Percentiles rank a stretch among this genome's conserved stretches.
Evolutionary conservation across 2,329 filamentous ascomycete genomes (phyloP).

Genomic region (Aureobasidium lini): DNA sequence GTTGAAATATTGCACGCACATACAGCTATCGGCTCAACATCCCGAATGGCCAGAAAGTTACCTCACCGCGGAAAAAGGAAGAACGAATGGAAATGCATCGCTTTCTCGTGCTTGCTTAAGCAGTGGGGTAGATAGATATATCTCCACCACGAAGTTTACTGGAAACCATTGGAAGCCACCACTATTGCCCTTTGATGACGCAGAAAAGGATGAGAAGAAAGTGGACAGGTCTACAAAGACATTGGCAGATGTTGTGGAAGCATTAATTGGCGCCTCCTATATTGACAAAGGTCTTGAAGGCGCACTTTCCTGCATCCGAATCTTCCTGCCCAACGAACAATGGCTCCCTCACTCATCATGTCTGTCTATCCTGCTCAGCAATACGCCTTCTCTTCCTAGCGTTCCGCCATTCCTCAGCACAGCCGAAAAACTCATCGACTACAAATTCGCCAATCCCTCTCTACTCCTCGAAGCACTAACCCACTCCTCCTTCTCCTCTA

Average conservation of each 20-base stretch:
- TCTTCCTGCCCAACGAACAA: constrained; percentile 54
- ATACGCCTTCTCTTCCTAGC: background rate
- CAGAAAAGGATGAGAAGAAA: constrained; percentile 23
- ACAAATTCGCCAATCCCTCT: constrained; percentile 60
- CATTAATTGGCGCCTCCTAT: constrained; percentile 70
- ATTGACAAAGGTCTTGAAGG: constrained; percentile 59
- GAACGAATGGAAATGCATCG: constrained; percentile 55
- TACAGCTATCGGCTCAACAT: constrained; percentile 56
- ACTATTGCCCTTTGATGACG: constrained; percentile 38
- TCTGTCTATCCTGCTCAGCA: background rate
- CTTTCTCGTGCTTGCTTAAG: constrained; percentile 59
- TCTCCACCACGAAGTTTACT: constrained; percentile 61
- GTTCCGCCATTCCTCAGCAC: background rate
- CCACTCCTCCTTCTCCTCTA: constrained; percentile 55
- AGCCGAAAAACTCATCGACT: constrained; percentile 61
- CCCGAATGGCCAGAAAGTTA: constrained; percentile 68
- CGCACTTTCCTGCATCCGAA: constrained; percentile 55
- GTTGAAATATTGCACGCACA: constrained; percentile 64
- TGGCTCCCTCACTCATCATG: constrained; percentile 18
- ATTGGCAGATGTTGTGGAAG: constrained; percentile 81
- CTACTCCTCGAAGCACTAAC: constrained; percentile 75
- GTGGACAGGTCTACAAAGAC: constrained; percentile 61
- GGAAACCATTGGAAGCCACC: constrained; percentile 64
- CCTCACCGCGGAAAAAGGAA: constrained; percentile 60
- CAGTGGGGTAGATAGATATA: constrained; percentile 61